These are phyloP conservation scores for Mucor velutinosus DNA, from an alignment of 371 early-diverging fungal genomes.

Conservation along the genomic window DNA sequence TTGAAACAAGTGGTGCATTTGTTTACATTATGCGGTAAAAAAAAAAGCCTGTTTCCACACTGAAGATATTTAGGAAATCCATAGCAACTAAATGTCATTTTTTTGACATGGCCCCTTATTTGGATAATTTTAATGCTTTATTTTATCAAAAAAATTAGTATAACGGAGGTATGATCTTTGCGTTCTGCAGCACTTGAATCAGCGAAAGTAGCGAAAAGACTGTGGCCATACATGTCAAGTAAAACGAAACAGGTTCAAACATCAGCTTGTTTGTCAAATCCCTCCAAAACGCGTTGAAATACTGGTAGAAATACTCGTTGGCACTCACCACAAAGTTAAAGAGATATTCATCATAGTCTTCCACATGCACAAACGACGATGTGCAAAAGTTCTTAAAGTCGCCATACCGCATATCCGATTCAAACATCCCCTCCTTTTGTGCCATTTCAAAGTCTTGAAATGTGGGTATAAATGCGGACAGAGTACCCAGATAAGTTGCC, in stretches of 20 bases:
- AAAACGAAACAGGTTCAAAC: constrained; percentile 7
- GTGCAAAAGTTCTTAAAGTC: constrained; percentile 2
- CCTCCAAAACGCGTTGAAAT: constrained; percentile 7
- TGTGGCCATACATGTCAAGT: constrained; percentile 5
- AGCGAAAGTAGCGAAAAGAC: background rate
- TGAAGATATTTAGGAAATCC: background rate
- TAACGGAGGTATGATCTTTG: constrained; percentile 7
- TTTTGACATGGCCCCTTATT: background rate
- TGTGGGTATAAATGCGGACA: constrained; percentile 2
- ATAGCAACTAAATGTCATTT: background rate
- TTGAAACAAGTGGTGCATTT: background rate
- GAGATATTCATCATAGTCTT: constrained; percentile 4
- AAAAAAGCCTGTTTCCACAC: too few species aligned
- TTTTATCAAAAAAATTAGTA: background rate
- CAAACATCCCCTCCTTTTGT: constrained; percentile 7
- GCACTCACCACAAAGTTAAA: constrained; percentile 1
- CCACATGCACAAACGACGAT: background rate
- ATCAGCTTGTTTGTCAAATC: constrained; percentile 4
- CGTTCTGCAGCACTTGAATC: constrained; percentile 4
- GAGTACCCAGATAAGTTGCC: constrained; percentile 1
- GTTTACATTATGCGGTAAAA: background rate
- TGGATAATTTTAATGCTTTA: background rate
- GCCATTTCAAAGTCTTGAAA: constrained; percentile 8
- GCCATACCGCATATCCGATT: background rate
- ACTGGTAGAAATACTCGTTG: constrained; percentile 4